Evolutionary conservation across 176 grass and related monocot genomes (phyloP).

Genomic region (Oryza meridionalis): DNA sequence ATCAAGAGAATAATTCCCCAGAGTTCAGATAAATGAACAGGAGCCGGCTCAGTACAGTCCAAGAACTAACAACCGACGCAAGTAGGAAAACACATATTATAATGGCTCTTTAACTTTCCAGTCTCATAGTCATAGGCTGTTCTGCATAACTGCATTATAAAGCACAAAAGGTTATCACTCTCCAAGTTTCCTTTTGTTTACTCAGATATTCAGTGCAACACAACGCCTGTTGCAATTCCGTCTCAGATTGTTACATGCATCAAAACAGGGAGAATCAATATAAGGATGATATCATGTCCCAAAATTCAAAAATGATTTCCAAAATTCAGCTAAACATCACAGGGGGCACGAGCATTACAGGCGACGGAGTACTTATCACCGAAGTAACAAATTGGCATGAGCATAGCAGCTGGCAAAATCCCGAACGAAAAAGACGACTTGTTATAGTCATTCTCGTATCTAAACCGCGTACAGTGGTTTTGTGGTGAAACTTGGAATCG

Average conservation of each 20-base stretch:
- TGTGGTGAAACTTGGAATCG: too few species aligned
- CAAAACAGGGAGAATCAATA: background rate
- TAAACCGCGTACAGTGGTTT: too few species aligned
- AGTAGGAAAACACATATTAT: too few species aligned
- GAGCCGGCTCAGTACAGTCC: background rate
- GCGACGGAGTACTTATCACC: constrained; percentile 13
- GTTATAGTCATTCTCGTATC: too few species aligned
- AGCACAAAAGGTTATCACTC: background rate
- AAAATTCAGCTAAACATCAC: constrained; percentile 12
- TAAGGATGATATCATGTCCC: background rate
- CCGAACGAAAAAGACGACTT: background rate
- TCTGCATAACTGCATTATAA: background rate
- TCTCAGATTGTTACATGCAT: constrained; percentile 5
- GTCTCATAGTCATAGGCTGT: background rate
- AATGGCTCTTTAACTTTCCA: too few species aligned
- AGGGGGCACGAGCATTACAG: background rate
- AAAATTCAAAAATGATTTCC: background rate
- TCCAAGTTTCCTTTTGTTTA: constrained; percentile 16
- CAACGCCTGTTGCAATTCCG: background rate
- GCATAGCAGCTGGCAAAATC: background rate
- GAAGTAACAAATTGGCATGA: constrained; percentile 11
- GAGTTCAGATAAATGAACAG: too few species aligned
- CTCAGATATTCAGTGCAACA: background rate
- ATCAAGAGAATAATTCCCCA: too few species aligned
- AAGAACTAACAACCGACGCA: background rate